Conservation (phyloP, 805 yeast species). For the Barnettozyma sp. region DNA sequence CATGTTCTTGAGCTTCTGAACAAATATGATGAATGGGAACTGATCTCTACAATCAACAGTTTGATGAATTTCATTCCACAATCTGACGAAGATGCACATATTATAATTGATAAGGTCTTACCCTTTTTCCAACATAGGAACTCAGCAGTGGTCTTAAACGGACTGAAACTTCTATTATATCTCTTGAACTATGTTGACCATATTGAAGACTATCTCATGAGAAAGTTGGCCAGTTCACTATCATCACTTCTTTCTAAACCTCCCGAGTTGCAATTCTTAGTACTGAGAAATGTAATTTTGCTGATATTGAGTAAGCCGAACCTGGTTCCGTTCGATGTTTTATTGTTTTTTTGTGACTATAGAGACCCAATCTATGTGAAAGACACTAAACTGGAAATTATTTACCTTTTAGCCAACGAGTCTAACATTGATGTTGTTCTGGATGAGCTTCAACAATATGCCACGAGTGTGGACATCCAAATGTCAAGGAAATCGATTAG, state of each 20-base stretch:
- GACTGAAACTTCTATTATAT: constrained; percentile 67
- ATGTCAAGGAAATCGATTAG: constrained; percentile 84
- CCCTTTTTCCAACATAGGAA: constrained; percentile 78
- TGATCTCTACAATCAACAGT: constrained; percentile 56
- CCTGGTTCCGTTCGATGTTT: constrained; percentile 59
- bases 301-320: constrained; percentile 60
- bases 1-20: constrained; percentile 32
- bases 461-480: constrained; percentile 77
- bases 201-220: constrained; percentile 50
- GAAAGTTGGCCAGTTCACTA: constrained; percentile 60
- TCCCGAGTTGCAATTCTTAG: constrained; percentile 76
- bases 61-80: constrained; percentile 68
- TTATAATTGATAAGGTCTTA: constrained; percentile 53
- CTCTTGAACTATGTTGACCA: constrained; percentile 61
- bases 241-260: constrained; percentile 66
- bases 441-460: constrained; percentile 76
- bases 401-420: constrained; percentile 69
- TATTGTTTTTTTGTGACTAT: constrained; percentile 72
- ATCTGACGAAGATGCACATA: constrained; percentile 54
- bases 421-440: constrained; percentile 54
- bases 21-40: constrained; percentile 54
- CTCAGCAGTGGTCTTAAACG: constrained; percentile 71
- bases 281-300: constrained; percentile 72
- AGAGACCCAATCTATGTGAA: constrained; percentile 85
- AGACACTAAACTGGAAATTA: constrained; percentile 83